Conservation (phyloP, 345 rosid genomes). For the Raphanus sativus region DNA sequence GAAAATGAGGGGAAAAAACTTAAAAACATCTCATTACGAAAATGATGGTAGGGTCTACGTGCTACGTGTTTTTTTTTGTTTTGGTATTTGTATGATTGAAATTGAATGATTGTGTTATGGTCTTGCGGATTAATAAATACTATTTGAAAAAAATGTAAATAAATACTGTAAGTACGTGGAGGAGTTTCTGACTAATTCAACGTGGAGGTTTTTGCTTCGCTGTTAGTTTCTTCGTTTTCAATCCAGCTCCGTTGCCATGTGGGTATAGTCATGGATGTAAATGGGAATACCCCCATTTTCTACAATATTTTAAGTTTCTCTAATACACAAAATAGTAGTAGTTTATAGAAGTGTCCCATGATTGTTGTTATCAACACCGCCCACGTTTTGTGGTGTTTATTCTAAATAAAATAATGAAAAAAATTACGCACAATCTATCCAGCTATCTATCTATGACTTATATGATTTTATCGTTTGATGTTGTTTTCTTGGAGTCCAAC, state of each 20-base stretch:
- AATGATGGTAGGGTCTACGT: slow-evolving; percentile 23
- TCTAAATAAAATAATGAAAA: not conserved
- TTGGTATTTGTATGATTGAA: slow-evolving; percentile 20
- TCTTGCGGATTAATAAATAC: not conserved
- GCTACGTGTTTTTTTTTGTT: slow-evolving; percentile 25
- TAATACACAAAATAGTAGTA: not conserved
- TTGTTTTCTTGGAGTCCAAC: not conserved
- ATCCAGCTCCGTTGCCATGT: slow-evolving; percentile 31
- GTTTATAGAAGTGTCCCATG: slow-evolving; percentile 12
- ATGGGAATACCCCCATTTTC: slow-evolving; percentile 16
- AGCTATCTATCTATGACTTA: not conserved
- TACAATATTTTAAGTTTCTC: not conserved
- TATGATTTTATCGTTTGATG: not conserved
- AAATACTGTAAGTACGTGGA: slow-evolving; percentile 10
- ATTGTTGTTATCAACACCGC: slow-evolving; percentile 2
- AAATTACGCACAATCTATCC: not conserved
- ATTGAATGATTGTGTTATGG: slow-evolving; percentile 31
- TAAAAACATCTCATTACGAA: not conserved
- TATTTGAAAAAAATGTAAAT: not conserved
- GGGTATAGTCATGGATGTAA: slow-evolving; percentile 29
- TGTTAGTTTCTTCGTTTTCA: slow-evolving; percentile 33
- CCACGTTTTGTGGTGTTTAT: slow-evolving; percentile 18
- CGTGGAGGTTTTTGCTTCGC: slow-evolving; percentile 16
- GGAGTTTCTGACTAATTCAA: slow-evolving; percentile 28
- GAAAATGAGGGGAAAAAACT: not conserved